Evolutionary conservation across 768 basidiomycete genomes (phyloP).

Genomic region (Lactarius akahatsu): DNA sequence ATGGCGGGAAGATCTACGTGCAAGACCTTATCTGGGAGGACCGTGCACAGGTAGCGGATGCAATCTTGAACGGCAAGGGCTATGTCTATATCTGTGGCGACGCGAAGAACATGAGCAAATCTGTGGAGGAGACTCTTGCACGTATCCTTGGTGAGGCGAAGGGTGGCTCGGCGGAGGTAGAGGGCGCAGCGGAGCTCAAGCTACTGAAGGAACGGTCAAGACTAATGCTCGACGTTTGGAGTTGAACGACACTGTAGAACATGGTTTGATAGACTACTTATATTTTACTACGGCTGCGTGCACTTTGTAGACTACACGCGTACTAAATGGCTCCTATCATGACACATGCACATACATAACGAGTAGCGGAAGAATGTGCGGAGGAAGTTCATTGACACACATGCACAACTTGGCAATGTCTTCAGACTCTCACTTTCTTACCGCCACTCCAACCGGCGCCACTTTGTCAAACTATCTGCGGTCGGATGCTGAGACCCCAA

Average conservation of each 20-base stretch:
- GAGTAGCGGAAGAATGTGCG: background rate
- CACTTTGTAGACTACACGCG: slow-evolving; percentile 18
- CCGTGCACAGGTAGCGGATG: slow-evolving; percentile 76
- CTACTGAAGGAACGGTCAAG: slow-evolving; percentile 91
- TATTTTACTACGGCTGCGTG: background rate
- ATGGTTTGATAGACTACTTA: slow-evolving; percentile 8
- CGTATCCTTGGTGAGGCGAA: slow-evolving; percentile 89
- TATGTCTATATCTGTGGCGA: slow-evolving; percentile 97
- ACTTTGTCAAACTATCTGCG: background rate
- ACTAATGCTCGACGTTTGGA: slow-evolving; percentile 88
- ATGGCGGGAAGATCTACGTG: slow-evolving; percentile 97
- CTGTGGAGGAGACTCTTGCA: slow-evolving; percentile 87
- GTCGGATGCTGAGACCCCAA: slow-evolving; percentile 20
- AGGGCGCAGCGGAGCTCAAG: slow-evolving; percentile 91
- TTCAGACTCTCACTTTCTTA: background rate
- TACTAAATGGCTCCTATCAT: slow-evolving; percentile 6
- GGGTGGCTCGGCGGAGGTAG: slow-evolving; percentile 83
- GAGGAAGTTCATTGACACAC: slow-evolving; percentile 6
- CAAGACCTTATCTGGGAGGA: slow-evolving; percentile 95
- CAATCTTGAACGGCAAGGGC: slow-evolving; percentile 93
- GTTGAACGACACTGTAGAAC: slow-evolving; percentile 41
- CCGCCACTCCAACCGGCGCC: background rate
- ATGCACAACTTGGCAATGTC: background rate
- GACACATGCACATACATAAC: background rate
- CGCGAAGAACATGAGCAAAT: slow-evolving; percentile 93